These are phyloP conservation scores for Dissophora globulifera DNA, from an alignment of 192 early-diverging fungal genomes.

Conservation along the genomic window DNA sequence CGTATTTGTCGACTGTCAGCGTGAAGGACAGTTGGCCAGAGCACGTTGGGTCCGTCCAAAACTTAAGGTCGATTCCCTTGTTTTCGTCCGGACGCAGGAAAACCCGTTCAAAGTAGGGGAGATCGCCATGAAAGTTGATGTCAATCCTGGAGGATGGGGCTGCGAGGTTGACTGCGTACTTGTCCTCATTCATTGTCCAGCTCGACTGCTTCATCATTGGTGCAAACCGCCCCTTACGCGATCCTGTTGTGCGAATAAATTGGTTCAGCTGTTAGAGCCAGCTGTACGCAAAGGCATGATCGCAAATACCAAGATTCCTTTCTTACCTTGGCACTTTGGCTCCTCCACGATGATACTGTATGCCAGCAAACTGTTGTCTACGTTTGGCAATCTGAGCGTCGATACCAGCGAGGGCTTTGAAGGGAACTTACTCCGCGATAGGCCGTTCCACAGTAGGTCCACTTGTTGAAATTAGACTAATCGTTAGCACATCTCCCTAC, in stretches of 20 bases:
- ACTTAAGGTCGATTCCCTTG: conserved; percentile 56
- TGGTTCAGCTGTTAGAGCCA: too few species aligned
- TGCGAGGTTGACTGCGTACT: conserved; percentile 59
- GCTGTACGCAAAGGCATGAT: too few species aligned
- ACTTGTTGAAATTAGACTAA: too few species aligned
- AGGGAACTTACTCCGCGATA: conserved; percentile 23
- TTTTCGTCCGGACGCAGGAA: conserved; percentile 15
- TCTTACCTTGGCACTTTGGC: conserved; percentile 45
- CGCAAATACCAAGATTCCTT: background rate
- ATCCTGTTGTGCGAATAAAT: background rate
- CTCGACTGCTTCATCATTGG: conserved; percentile 66
- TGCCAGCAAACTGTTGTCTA: conserved; percentile 63
- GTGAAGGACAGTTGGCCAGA: conserved; percentile 53
- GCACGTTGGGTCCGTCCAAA: conserved; percentile 69
- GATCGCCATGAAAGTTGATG: conserved; percentile 63
- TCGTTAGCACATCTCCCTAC: too few species aligned
- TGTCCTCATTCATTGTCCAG: conserved; percentile 65
- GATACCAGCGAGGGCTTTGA: conserved; percentile 41
- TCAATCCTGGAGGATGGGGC: conserved; percentile 31
- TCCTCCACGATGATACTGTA: conserved; percentile 60
- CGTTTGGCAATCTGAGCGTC: conserved; percentile 56
- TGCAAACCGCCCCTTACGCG: conserved; percentile 32
- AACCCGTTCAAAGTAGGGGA: conserved; percentile 51
- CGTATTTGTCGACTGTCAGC: conserved; percentile 72
- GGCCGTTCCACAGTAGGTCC: conserved; percentile 35